Base-by-base conservation (phyloP, 768 basidiomycete genomes). In the Collybia mongolica region DNA sequence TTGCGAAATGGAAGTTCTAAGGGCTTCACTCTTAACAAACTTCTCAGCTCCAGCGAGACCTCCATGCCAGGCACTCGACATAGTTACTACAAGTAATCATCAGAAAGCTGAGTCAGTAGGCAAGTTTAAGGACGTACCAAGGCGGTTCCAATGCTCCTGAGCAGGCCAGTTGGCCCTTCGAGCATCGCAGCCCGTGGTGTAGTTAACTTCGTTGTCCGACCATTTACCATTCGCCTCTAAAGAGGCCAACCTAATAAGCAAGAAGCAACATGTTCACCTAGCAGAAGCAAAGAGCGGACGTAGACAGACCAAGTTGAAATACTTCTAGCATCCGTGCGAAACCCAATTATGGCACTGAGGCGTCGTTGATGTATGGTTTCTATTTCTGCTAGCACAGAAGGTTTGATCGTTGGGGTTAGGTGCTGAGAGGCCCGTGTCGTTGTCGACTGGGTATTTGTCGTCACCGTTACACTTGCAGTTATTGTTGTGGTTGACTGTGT, bases 141-240 rank as follows among this genome's bases (percentile, higher is more conserved):
- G 71, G 29, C 80, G 73, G 38, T 64, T 62, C 80, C 82, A 85
- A 55, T 87, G 84, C 1, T 54, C 61, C 61, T 80, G 72, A 12
- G 84, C 84, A 4, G 84, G 84, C 86, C 86, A 88, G 56, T 84
- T 88, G 2, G 84, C 85, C 8, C 80, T 73, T 48, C 75, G 75
- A 9, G 82, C 86, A 26, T 61, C 58, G 54, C 85, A 88, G 9
- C 86, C 85, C 15, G 81, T 71, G 0, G 81, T 76, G 55, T 86
- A 86, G 57, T 87, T 75, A 6, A 88, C 71, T 56, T 80, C 71
- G 38, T 60, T 65, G 38, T 70, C 77, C 0, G 80, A 78, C 82
- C 82, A 83, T 63, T 76, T 76, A 5, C 79, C 79, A 61, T 72
- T 65, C n/a, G 65, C 6, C 6, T 73, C 73, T 14, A 83, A 73